Evolutionary conservation across 257 asterid species (phyloP), one percentile per base, ranked within the genome.

Genomic region (Fraxinus excelsior): DNA sequence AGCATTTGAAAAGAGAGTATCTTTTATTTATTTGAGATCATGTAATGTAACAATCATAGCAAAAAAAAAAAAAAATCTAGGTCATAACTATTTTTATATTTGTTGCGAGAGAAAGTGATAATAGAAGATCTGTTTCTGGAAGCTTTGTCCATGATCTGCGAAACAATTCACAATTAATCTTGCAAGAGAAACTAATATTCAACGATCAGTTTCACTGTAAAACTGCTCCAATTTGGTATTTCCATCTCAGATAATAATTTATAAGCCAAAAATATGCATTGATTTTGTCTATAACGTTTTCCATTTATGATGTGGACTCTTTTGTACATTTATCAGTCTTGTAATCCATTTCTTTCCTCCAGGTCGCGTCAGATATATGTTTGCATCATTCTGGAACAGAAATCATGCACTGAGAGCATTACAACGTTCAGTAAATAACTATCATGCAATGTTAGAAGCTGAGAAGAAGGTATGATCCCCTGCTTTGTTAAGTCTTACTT

Each of bases 301-400:
- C 18, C 80, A 51, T 29, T 60, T 79, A 35, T 21, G 19, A 11
- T 51, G 44, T 31, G 42, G 74, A 37, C 65, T 70, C 72, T 71
- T 62, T 25, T 76, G 51, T 65, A 56, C 66, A 38, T 64, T 46
- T 64, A 70, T 79, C 34, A 38, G 42, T 62, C 70, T 23, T 28
- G 58, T 70, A 67, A 58, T 74, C 65, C 49, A 35, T 78, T 53
- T 83, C 78, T 79, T 74, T 82, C 51, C 86, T 84, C 79, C 92
- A 95, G 99, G 99, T 80, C 88, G 96, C 83, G 92, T 95, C 79
- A 89, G 97, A 84, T 95, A 95, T 87, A 93, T 91, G 84, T 95
- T 95, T 81, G 97, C 99, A 46, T 95, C 99, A 77, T 95, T 95
- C 86, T 95, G 99, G 99, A 95, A 95, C 79, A 84, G 99, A 89